These are phyloP conservation scores for Xanthoceras sorbifolium DNA, from an alignment of 345 rosid genomes.

Conservation along the genomic window DNA sequence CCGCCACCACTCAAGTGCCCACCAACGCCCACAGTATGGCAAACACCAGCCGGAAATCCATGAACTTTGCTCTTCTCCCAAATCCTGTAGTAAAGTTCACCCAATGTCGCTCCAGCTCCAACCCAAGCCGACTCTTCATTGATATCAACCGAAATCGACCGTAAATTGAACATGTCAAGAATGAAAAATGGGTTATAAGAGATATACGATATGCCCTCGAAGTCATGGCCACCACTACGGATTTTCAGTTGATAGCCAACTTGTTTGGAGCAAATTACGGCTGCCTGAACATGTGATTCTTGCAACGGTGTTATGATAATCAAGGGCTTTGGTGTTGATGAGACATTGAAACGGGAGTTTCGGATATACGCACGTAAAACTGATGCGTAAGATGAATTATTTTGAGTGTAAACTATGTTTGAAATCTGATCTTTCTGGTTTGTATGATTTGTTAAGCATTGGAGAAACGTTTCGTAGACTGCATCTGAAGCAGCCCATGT, in stretches of 20 bases:
- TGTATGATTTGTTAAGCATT: conserved; percentile 43
- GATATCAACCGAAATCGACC: conserved; percentile 35
- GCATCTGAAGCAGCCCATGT: conserved; percentile 23
- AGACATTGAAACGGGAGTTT: conserved; percentile 54
- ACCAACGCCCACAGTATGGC: conserved; percentile 72
- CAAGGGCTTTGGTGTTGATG: conserved; percentile 44
- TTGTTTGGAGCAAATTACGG: conserved; percentile 52
- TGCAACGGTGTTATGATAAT: conserved; percentile 56
- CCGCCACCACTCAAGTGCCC: conserved; percentile 71
- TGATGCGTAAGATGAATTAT: conserved; percentile 42
- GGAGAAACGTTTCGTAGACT: conserved; percentile 37
- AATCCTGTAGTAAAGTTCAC: conserved; percentile 51
- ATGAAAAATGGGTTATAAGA: conserved; percentile 52
- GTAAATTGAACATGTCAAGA: conserved; percentile 55
- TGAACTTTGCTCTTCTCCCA: conserved; percentile 43
- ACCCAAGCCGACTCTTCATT: conserved; percentile 47
- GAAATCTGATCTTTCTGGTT: conserved; percentile 20
- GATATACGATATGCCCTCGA: conserved; percentile 55
- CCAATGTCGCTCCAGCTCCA: conserved; percentile 53
- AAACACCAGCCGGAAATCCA: conserved; percentile 63
- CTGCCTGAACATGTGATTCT: conserved; percentile 52
- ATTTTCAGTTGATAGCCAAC: conserved; percentile 45
- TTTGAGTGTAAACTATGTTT: conserved; percentile 33
- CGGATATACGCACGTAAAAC: conserved; percentile 56
- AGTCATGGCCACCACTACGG: conserved; percentile 70